A percentile compares a stretch with the other conserved stretches of the same genome.
These are phyloP conservation scores for Anacardium occidentale DNA, from an alignment of 345 rosid species.

Conservation along the genomic window DNA sequence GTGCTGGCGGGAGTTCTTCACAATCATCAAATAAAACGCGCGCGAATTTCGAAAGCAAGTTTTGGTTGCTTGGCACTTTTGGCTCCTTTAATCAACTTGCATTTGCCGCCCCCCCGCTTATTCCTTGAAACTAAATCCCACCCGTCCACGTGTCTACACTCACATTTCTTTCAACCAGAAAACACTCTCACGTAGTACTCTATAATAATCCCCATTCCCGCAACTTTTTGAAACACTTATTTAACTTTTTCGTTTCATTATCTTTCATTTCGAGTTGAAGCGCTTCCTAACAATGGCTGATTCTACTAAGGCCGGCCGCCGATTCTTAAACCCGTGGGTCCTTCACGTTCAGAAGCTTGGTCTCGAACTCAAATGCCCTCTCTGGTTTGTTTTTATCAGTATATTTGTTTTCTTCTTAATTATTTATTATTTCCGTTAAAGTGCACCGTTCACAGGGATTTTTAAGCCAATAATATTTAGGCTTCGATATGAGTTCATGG, in stretches of 20 bases:
- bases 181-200: too few species aligned
- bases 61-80: background rate
- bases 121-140: slow-evolving; percentile 6
- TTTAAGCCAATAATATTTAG: too few species aligned
- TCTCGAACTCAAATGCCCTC: slow-evolving; percentile 86
- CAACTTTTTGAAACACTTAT: background rate
- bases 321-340: slow-evolving; percentile 62
- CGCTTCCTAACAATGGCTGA: slow-evolving; percentile 37
- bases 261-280: background rate
- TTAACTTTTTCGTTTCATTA: too few species aligned
- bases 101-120: slow-evolving; percentile 31
- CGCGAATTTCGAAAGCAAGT: slow-evolving; percentile 22
- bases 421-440: too few species aligned
- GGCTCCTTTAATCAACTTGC: slow-evolving; percentile 23
- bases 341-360: slow-evolving; percentile 78
- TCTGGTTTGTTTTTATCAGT: slow-evolving; percentile 50
- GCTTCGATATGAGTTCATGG: too few species aligned
- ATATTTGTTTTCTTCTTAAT: background rate
- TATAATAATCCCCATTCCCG: background rate
- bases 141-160: slow-evolving; percentile 38
- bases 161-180: background rate
- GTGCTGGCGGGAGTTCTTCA: background rate
- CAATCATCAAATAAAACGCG: background rate
- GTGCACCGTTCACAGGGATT: too few species aligned
- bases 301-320: slow-evolving; percentile 15